These are phyloP conservation scores for Phyllosticta citriasiana DNA, from an alignment of 2,329 filamentous ascomycete species.

Conservation along the genomic window DNA sequence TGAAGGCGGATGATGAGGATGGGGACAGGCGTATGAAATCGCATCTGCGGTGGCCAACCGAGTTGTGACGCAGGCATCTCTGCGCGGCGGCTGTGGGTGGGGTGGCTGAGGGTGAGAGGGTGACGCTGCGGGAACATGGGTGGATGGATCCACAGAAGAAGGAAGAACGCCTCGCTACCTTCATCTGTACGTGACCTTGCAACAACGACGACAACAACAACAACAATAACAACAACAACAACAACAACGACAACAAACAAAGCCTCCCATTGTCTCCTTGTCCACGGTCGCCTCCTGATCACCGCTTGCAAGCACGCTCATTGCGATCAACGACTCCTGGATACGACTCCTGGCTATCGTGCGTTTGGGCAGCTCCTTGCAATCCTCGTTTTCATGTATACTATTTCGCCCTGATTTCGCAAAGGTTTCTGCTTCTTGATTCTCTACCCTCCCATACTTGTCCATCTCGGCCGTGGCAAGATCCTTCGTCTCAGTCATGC, in stretches of 20 bases:
- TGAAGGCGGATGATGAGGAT: not conserved
- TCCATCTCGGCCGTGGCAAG: not conserved
- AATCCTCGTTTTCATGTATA: not conserved
- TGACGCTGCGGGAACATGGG: not conserved
- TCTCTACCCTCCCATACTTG: not conserved
- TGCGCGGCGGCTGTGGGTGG: not conserved
- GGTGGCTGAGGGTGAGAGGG: slow-evolving; percentile 4
- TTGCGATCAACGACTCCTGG: not conserved
- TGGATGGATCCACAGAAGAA: slow-evolving; percentile 5
- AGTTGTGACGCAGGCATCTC: not conserved
- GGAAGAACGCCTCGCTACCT: not conserved
- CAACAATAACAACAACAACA: not conserved
- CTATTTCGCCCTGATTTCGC: not conserved
- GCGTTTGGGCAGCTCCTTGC: too few relatives aligned
- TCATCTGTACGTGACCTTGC: not conserved
- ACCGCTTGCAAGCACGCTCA: not conserved
- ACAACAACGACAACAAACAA: not conserved
- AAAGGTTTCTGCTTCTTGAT: not conserved
- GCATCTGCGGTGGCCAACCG: not conserved
- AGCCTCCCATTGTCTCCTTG: not conserved
- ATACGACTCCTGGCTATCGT: not conserved
- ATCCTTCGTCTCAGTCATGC: not conserved
- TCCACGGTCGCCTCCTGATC: not conserved
- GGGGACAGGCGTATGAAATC: not conserved
- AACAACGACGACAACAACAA: not conserved